Evolutionary conservation across 108 stramenopile genomes (phyloP), one percentile per base, ranked within the genome.

Genomic region (Skeletonema grethae): DNA sequence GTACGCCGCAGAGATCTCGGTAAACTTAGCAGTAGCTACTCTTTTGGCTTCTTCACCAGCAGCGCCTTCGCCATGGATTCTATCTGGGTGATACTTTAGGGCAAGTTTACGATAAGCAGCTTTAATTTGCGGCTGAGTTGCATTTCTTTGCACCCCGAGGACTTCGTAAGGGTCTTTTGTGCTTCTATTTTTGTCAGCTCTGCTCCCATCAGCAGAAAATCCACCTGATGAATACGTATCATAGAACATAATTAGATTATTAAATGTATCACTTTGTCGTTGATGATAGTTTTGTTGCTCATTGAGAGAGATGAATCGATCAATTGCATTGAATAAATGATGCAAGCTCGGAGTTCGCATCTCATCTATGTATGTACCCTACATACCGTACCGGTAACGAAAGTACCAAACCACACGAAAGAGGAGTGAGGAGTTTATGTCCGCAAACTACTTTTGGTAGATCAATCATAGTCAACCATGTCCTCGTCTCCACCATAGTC

Each of bases 11-110:
- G 62, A 61, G 34, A 77, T 73, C 36, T 77, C 64, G 0, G 77
- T 55, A 48, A 77, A 77, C 38, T 57, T 67, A 1, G 65, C 67
- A 28, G 69, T 71, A 3, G 75, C 70, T 36, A 36, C 3, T 35
- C 66, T 67, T 16, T 72, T 72, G 12, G 70, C 77, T 18, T 65
- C 77, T 15, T 10, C 64, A 30, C 61, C 61, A 30, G 57, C 67
- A 29, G 71, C 32, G 13, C 81, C 80, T 13, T 82, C 83, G 2
- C 72, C 77, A 30, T 55, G 57, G 31, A 89, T 86, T 61, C 86
- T 85, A 69, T 91, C 90, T 9, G 90, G 90, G 55, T 91, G 90
- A 48, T 87, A 85, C 62, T 62, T 82, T 13, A 91, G 65, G 15
- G 90, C 88, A 60, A 91, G 74, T 16, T 72, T 55, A 61, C 85